phyloP scores from a whole-genome alignment of 306 rosid species.

The Cucurbita pepo region DNA sequence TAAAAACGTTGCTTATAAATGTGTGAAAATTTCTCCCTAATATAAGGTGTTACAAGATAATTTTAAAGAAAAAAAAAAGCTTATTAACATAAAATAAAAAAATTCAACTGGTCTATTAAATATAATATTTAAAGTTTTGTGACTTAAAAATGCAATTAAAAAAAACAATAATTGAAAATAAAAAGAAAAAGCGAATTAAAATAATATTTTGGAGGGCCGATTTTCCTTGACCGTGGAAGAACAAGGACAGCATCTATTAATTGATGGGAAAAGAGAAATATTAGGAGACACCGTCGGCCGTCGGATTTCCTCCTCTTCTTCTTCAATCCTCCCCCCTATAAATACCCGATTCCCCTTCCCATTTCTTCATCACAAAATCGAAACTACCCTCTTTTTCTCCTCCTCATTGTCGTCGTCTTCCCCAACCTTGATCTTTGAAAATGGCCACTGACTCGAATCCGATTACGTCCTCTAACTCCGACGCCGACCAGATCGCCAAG shows the following conservation, averaged over 20 bases:
- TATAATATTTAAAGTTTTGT: too few relatives aligned
- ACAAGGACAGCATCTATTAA: background rate
- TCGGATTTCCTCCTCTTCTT: background rate
- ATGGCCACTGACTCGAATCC: slow-evolving; percentile 28
- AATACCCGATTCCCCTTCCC: background rate
- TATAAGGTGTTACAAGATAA: too few relatives aligned
- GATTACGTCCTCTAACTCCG: background rate
- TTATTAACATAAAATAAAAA: too few relatives aligned
- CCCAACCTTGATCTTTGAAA: too few relatives aligned
- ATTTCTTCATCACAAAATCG: background rate
- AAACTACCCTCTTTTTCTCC: background rate
- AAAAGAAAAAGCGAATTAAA: background rate
- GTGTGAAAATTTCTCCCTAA: too few relatives aligned
- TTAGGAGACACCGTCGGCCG: background rate
- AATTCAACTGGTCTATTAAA: too few relatives aligned
- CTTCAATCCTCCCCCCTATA: background rate
- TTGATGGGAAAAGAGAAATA: background rate
- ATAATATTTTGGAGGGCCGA: background rate
- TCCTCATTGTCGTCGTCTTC: background rate
- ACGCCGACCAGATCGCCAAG: background rate
- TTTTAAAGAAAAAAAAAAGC: too few relatives aligned
- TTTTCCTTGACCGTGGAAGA: background rate
- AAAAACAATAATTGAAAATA: too few relatives aligned
- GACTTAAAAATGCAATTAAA: too few relatives aligned
- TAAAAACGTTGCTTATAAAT: too few relatives aligned